Conservation (phyloP, 2,329 filamentous ascomycete genomes). For the Thelonectria rubi region DNA sequence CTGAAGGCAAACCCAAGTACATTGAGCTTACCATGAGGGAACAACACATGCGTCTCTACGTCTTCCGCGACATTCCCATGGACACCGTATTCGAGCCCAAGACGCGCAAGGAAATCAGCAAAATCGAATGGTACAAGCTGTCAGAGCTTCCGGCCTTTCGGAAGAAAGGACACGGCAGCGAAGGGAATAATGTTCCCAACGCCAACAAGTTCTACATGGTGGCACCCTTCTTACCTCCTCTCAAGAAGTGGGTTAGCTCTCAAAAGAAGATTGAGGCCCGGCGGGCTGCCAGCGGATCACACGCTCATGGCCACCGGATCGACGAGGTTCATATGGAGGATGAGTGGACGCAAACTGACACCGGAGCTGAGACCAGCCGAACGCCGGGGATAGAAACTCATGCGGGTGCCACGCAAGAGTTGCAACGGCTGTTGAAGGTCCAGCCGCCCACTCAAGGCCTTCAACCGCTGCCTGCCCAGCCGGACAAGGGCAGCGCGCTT, state of each 20-base stretch:
- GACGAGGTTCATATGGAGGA: conserved; percentile 71
- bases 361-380: conserved; percentile 42
- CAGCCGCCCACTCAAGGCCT: conserved; percentile 62
- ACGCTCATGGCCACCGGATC: conserved; percentile 54
- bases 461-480: conserved; percentile 46
- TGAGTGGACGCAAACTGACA: conserved; percentile 58
- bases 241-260: conserved; percentile 91
- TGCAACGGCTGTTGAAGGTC: conserved; percentile 65
- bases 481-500: conserved; percentile 61
- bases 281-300: conserved; percentile 52
- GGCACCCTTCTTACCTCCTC: conserved; percentile 83
- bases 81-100: conserved; percentile 88
- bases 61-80: conserved; percentile 88
- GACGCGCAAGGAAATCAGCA: conserved; percentile 97
- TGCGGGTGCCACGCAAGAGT: conserved; percentile 60
- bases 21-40: conserved; percentile 92
- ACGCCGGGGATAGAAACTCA: conserved; percentile 56
- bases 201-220: conserved; percentile 98
- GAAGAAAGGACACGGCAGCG: conserved; percentile 66
- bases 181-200: conserved; percentile 65
- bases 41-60: conserved; percentile 91
- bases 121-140: conserved; percentile 93
- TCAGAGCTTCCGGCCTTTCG: conserved; percentile 86
- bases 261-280: conserved; percentile 78
- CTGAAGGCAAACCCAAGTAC: conserved; percentile 77